Conservation (phyloP, 2,329 filamentous ascomycete genomes). For the Penicillium sumatraense region DNA sequence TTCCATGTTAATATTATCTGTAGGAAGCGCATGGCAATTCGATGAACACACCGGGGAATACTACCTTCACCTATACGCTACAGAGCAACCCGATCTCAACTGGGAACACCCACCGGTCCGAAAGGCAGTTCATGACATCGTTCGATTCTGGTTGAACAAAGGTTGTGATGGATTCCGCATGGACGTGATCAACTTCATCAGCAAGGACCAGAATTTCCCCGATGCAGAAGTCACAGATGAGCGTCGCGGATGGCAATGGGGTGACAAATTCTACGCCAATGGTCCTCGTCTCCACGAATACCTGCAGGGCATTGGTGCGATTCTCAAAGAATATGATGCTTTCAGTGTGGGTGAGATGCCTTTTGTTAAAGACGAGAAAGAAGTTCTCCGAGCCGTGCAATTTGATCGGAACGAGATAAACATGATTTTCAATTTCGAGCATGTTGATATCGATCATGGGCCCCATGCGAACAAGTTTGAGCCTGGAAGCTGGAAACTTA, state of each 20-base stretch:
- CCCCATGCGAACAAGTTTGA: conserved; percentile 54
- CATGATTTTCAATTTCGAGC: conserved; percentile 77
- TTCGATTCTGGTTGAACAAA: conserved; percentile 78
- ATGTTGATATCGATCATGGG: conserved; percentile 64
- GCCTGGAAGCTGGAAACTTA: conserved; percentile 52
- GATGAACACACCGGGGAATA: conserved; percentile 75
- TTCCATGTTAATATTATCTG: neutral
- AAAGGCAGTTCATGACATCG: conserved; percentile 71
- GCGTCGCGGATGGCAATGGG: conserved; percentile 38
- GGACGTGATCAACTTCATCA: conserved; percentile 75
- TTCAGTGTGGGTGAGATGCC: conserved; percentile 68
- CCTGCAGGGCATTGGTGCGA: conserved; percentile 57
- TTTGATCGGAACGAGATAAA: conserved; percentile 64
- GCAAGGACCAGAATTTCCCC: conserved; percentile 63
- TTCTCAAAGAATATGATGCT: conserved; percentile 61
- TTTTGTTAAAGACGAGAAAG: conserved; percentile 51
- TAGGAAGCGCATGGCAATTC: conserved; percentile 58
- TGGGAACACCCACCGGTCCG: conserved; percentile 75
- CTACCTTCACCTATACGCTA: conserved; percentile 76
- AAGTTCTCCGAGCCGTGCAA: conserved; percentile 59
- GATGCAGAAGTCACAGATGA: conserved; percentile 43
- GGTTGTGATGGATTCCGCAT: conserved; percentile 77
- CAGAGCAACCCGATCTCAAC: conserved; percentile 82
- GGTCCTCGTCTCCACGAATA: conserved; percentile 64
- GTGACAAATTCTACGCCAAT: conserved; percentile 55